Conservation (phyloP, 768 basidiomycete species). For the Fomitopsis serialis region DNA sequence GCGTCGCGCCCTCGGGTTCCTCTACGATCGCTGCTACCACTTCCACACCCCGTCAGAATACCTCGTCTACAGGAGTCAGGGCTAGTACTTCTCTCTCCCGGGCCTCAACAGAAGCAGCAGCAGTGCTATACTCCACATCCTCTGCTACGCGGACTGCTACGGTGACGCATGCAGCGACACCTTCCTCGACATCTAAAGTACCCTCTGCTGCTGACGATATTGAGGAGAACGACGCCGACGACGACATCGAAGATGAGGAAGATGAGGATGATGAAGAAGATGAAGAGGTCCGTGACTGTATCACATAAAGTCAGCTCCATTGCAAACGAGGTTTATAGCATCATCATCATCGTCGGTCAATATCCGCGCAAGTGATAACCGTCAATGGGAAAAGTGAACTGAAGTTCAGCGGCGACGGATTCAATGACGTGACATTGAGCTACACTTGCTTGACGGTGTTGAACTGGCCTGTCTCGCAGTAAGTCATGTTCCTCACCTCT, state of each 20-base stretch:
- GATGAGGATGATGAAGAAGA: too few species aligned
- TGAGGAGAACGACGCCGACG: background rate
- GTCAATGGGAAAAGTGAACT: background rate
- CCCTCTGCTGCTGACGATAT: background rate
- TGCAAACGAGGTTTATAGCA: background rate
- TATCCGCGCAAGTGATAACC: background rate
- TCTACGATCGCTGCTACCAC: background rate
- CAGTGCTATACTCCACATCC: background rate
- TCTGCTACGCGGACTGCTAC: slow-evolving; percentile 13
- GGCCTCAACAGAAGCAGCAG: background rate
- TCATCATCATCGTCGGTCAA: background rate
- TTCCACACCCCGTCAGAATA: background rate
- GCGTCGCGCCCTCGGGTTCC: background rate
- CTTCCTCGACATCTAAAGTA: background rate
- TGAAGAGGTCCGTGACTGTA: background rate
- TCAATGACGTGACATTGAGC: background rate
- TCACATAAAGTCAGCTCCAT: too few species aligned
- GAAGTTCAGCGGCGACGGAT: background rate
- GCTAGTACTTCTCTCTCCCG: slow-evolving; percentile 1
- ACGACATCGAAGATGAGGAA: too few species aligned
- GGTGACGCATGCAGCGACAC: background rate
- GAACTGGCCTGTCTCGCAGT: slow-evolving; percentile 70
- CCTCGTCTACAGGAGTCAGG: background rate
- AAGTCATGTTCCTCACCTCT: slow-evolving; percentile 22
- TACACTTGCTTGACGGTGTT: slow-evolving; percentile 49